Conservation (phyloP, 2,329 filamentous ascomycete genomes). For the Penicillium sp. region DNA sequence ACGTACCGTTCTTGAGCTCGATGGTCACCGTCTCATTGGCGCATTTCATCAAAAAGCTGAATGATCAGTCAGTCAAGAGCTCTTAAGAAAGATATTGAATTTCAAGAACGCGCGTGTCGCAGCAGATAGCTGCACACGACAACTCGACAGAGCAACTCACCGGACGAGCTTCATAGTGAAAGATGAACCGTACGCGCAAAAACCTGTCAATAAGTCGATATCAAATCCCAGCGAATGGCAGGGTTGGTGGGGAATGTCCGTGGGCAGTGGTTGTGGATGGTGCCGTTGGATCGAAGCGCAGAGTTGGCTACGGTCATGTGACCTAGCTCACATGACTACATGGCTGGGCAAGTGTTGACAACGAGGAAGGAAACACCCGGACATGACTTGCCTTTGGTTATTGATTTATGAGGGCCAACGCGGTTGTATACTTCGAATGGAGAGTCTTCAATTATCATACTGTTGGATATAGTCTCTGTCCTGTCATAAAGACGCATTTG, state of each 20-base stretch:
- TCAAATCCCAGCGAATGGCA: constrained; percentile 6
- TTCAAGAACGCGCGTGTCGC: constrained; percentile 12
- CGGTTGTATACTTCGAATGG: no score
- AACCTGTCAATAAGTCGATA: background rate
- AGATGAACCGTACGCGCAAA: constrained; percentile 1
- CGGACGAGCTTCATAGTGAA: constrained; percentile 92
- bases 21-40: constrained; percentile 98
- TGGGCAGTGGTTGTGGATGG: constrained; percentile 16
- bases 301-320: constrained; percentile 21
- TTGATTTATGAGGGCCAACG: no score
- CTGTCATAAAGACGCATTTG: background rate
- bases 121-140: constrained; percentile 5
- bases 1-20: constrained; percentile 92
- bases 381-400: no score
- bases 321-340: constrained; percentile 5
- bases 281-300: constrained; percentile 24
- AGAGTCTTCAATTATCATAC: no score
- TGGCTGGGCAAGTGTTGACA: background rate
- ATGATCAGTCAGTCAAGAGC: constrained; percentile 20
- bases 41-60: constrained; percentile 98
- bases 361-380: no score
- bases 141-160: constrained; percentile 55
- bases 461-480: background rate
- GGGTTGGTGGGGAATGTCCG: constrained; percentile 15
- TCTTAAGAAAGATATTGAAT: constrained; percentile 15